A percentile compares a stretch with the other conserved stretches of the same genome.
phyloP scores from a whole-genome alignment of 331 rosid genomes.

The Dryas integrifolia region DNA sequence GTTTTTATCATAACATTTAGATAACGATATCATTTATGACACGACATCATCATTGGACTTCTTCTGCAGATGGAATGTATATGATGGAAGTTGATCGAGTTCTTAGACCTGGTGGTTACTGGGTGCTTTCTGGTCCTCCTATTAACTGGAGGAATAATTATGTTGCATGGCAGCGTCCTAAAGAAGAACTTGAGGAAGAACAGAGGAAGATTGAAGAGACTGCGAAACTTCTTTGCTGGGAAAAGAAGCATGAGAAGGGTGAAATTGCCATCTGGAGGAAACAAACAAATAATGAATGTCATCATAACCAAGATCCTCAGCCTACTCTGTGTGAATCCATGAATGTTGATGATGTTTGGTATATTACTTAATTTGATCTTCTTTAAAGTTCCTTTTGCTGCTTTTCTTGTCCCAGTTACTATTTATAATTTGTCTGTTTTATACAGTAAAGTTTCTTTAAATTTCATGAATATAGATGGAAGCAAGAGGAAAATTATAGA shows the following conservation, averaged over 20 bases:
- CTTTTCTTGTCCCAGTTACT: not conserved
- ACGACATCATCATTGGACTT: slow-evolving; percentile 10
- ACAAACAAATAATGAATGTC: slow-evolving; percentile 34
- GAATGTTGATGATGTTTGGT: slow-evolving; percentile 60
- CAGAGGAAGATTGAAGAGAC: slow-evolving; percentile 70
- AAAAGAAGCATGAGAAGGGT: slow-evolving; percentile 72
- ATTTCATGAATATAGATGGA: not conserved
- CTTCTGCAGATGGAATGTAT: slow-evolving; percentile 62
- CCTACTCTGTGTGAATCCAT: slow-evolving; percentile 43
- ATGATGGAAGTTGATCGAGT: slow-evolving; percentile 87
- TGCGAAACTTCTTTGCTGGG: slow-evolving; percentile 83
- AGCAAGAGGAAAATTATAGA: not conserved
- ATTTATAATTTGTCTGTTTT: not conserved
- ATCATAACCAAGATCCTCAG: slow-evolving; percentile 39
- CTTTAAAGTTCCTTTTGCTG: not conserved
- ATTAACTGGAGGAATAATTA: slow-evolving; percentile 62
- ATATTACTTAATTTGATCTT: slow-evolving; percentile 10
- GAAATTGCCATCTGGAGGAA: slow-evolving; percentile 82
- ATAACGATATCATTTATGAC: slow-evolving; percentile 7
- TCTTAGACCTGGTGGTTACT: slow-evolving; percentile 88
- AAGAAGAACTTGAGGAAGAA: slow-evolving; percentile 67
- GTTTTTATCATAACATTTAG: slow-evolving; percentile 7
- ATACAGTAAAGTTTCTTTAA: not conserved
- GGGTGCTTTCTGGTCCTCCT: slow-evolving; percentile 92
- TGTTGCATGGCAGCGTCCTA: slow-evolving; percentile 63